phyloP scores from a whole-genome alignment of 2,329 filamentous ascomycete species.

The Colletotrichum abscissum region DNA sequence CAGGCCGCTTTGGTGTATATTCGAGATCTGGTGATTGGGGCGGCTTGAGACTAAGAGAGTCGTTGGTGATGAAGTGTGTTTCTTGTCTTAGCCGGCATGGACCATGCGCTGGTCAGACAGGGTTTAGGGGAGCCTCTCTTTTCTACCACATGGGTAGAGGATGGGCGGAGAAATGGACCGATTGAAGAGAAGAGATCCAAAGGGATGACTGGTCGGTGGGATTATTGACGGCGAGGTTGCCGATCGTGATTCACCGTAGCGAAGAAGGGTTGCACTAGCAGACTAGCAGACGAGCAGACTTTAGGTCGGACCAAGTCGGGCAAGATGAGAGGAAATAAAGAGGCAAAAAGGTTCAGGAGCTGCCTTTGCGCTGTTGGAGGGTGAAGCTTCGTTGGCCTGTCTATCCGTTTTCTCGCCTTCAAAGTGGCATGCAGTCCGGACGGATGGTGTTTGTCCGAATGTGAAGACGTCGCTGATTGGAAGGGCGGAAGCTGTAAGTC shows the following conservation, averaged over 20 bases:
- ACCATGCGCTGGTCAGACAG: background rate
- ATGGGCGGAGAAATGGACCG: constrained; percentile 11
- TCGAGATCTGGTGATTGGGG: background rate
- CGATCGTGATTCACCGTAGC: background rate
- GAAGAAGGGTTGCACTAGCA: background rate
- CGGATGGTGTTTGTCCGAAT: constrained; percentile 28
- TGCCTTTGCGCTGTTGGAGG: background rate
- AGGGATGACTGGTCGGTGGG: background rate
- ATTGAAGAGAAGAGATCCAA: background rate
- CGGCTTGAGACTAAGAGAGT: background rate
- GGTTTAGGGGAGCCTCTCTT: background rate
- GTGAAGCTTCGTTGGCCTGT: background rate
- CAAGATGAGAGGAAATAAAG: background rate
- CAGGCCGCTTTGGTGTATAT: background rate
- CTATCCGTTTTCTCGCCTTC: background rate
- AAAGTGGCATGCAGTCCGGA: background rate
- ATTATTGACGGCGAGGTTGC: constrained; percentile 1
- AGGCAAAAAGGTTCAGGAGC: background rate
- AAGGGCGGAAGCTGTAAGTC: background rate
- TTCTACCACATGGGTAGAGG: background rate
- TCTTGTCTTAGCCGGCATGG: background rate
- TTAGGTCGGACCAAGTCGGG: background rate
- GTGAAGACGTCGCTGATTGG: background rate
- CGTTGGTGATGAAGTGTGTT: background rate
- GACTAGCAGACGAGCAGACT: background rate